Evolutionary conservation across 2,329 filamentous ascomycete genomes (phyloP), one percentile per base, ranked within the genome.

Genomic region (Exophiala lecanii-corni): DNA sequence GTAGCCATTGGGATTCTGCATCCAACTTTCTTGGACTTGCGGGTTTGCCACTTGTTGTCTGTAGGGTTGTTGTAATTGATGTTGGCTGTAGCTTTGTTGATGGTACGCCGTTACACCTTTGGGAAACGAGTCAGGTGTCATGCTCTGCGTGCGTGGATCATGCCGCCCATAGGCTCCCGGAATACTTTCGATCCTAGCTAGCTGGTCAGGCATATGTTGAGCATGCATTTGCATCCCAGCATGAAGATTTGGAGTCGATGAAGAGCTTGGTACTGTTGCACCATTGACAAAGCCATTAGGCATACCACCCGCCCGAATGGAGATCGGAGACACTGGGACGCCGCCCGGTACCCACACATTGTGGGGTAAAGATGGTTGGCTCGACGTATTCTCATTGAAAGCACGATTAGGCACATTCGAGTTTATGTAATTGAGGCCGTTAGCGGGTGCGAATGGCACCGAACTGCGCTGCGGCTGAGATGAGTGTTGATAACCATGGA

Each of bases 241-340:
- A 9, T 50, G 46, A 5, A 56, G 35, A 36, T 55, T 54, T 12
- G 54, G 54, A 4, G 54, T 56, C 5, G 50, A 54, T 12, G 43
- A 21, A 10, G 52, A 55, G 15, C 46, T 36, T 9, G 46, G 37
- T 26, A 6, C 23, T 6, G 12, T 12, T 6, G 23, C 7, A 26
- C 23, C 23, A 12, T 26, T 26, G 18, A 32, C 44, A 19, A 51
- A 25, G 12, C 50, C 51, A 17, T 56, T 51, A 10, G 50, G 47
- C n/a, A 20, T 32, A 19, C 9, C 26, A 43, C 28, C 39, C 43
- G n/a, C 50, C 45, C 45, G 45, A 31, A 50, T 47, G 41, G 55
- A 54, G 5, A 41, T 44, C 0, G 50, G 48, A n/a, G 50, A 47
- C 3, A 44, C 48, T 9, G 45, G 36, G 3, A 48, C 40, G 15